A percentile compares a stretch with the other conserved stretches of the same genome.
Conservation (phyloP, 352 stramenopile genomes). For the Phytophthora cactorum region DNA sequence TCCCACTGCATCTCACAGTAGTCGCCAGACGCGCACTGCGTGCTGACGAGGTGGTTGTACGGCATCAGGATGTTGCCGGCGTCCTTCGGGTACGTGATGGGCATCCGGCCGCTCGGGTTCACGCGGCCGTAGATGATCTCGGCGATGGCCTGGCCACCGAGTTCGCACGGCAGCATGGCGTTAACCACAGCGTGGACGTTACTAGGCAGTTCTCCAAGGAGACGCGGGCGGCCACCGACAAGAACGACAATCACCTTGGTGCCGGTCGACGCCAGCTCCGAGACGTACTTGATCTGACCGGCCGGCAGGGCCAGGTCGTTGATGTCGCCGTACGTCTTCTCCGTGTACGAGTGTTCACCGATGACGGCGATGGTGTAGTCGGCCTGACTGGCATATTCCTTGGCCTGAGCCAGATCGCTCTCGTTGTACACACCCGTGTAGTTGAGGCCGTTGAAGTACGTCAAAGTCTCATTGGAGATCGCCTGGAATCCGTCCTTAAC, state of each 20-base stretch:
- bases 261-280: constrained; percentile 55
- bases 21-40: constrained; percentile 44
- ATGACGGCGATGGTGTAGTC: constrained; percentile 78
- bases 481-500: constrained; percentile 61
- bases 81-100: constrained; percentile 84
- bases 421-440: constrained; percentile 53
- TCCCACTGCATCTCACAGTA: constrained; percentile 67
- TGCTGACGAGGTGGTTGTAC: constrained; percentile 74
- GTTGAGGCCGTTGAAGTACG: constrained; percentile 65
- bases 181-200: constrained; percentile 79
- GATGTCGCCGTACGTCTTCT: constrained; percentile 86
- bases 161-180: constrained; percentile 74
- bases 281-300: constrained; percentile 80
- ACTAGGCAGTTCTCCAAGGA: constrained; percentile 61
- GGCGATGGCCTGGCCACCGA: constrained; percentile 81
- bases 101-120: constrained; percentile 83
- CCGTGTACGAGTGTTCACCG: constrained; percentile 78
- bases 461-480: constrained; percentile 35
- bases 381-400: constrained; percentile 49
- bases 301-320: constrained; percentile 65
- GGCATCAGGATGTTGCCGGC: constrained; percentile 59
- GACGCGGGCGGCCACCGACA: constrained; percentile 71
- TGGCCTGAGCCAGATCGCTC: constrained; percentile 59
- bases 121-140: constrained; percentile 83
- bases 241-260: constrained; percentile 84